Conservation (phyloP, 2,329 filamentous ascomycete genomes). For the Arthrobotrys pseudoclavata region DNA sequence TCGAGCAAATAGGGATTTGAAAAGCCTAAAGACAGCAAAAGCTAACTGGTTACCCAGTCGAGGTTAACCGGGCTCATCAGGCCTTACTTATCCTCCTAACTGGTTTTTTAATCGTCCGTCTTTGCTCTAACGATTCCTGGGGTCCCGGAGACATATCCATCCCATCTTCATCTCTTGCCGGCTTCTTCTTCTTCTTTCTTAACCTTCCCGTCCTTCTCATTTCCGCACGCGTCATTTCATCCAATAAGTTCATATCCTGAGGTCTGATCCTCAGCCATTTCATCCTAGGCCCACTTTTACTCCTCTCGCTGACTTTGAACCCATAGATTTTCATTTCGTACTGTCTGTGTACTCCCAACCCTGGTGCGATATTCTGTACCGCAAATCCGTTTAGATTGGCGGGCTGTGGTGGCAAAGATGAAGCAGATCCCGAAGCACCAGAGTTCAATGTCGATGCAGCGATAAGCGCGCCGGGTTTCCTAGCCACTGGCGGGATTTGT, state of each 20-base stretch:
- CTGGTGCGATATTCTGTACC: constrained; percentile 87
- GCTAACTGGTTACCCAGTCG: constrained; percentile 3
- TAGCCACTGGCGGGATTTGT: constrained; percentile 61
- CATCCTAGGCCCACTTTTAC: constrained; percentile 92
- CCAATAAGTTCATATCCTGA: constrained; percentile 81
- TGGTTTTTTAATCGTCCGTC: constrained; percentile 54
- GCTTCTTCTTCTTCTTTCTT: constrained; percentile 59
- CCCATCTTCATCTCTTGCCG: constrained; percentile 44
- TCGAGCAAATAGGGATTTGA: not conserved
- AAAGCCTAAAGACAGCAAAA: not conserved
- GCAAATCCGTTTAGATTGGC: constrained; percentile 82
- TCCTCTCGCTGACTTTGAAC: constrained; percentile 91
- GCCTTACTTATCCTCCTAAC: constrained; percentile 58
- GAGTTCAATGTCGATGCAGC: constrained; percentile 22
- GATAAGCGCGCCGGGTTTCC: constrained; percentile 37
- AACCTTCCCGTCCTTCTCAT: constrained; percentile 53
- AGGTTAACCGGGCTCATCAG: constrained; percentile 22
- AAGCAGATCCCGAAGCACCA: constrained; percentile 13
- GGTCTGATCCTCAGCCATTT: constrained; percentile 93
- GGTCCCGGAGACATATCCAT: constrained; percentile 56
- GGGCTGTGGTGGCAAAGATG: constrained; percentile 40
- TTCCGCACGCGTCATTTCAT: constrained; percentile 75
- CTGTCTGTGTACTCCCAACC: constrained; percentile 83
- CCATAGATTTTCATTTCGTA: constrained; percentile 98
- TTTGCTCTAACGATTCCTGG: constrained; percentile 44